Base-by-base conservation (phyloP, 1,139 yeast genomes). In the Eremothecium coryli region DNA sequence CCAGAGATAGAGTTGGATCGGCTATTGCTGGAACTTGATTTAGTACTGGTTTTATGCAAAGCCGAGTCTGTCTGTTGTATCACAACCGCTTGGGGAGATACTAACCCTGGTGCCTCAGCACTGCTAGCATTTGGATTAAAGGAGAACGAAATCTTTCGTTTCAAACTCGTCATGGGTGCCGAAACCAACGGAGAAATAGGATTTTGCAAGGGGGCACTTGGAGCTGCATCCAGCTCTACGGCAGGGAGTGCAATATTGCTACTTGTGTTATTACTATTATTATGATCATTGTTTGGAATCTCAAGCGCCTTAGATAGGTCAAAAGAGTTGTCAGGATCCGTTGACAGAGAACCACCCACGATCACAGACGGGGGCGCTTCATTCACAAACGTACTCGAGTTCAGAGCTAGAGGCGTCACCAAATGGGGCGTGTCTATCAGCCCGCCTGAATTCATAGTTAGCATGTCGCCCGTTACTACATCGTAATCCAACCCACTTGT, bases 291-390 rank as follows among this genome's bases (percentile, higher is more conserved):
- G 33, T 26, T 25, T 3, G 55, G 45, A 28, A 54, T 54, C 39
- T 52, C 56, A 18, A 54, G 33, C 5, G 58, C 58, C 35, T 53
- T 52, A 6, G 59, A 52, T 15, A 54, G 42, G 41, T 53, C 56
- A 29, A 53, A 52, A 4, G 57, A 48, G 3, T 46, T 41, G 29
- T 41, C 39, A n/a, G 27, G 32, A 9, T 36, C 38, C 4, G 37
- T 13, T 10, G 26, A 32, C 28, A 27, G 22, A 20, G 25, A 28
- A 18, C 26, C 38, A n/a, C 28, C 28, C 14, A 24, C 38, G n/a
- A 26, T 25, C 16, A 16, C 20, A n/a, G 18, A 14, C 14, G 35
- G 23, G 12, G 31, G 13, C 33, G 11, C 11, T 4, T 13, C 21
- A 15, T 11, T 14, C 23, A 10, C 11, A n/a, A 27, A 27, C 10